Conservation (phyloP, 768 basidiomycete species). For the Lentinula sp. region DNA sequence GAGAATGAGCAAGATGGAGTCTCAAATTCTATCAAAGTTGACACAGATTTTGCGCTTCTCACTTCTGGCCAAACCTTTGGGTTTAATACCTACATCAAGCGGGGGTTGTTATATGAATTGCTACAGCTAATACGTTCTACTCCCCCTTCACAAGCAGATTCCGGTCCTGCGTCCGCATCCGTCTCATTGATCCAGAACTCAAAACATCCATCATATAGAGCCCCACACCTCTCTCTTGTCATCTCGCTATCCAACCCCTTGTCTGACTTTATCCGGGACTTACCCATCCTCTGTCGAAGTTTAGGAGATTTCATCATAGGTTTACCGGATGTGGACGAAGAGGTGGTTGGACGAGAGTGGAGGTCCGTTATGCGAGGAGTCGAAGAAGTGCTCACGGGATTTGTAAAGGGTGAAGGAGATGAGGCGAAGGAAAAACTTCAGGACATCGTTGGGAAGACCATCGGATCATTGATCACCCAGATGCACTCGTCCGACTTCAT, state of each 20-base stretch:
- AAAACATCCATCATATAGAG: constrained; percentile 22
- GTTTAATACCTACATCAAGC: constrained; percentile 47
- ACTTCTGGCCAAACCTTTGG: constrained; percentile 48
- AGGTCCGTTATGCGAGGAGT: constrained; percentile 29
- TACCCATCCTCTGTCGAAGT: constrained; percentile 42
- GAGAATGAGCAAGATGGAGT: not conserved
- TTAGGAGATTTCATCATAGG: constrained; percentile 32
- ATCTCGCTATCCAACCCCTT: constrained; percentile 37
- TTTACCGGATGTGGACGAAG: constrained; percentile 27
- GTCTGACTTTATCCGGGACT: constrained; percentile 34
- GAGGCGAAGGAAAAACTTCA: constrained; percentile 23
- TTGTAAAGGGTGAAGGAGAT: constrained; percentile 23
- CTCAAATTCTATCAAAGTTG: not conserved
- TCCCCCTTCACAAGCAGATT: not conserved
- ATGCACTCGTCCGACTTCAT: constrained; percentile 30
- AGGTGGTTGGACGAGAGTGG: constrained; percentile 30
- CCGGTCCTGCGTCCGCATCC: constrained; percentile 21
- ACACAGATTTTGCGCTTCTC: constrained; percentile 42
- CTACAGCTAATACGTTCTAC: not conserved
- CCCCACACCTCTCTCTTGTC: constrained; percentile 25
- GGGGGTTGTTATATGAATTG: constrained; percentile 56
- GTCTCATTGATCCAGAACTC: constrained; percentile 15
- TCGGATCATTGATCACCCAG: constrained; percentile 29
- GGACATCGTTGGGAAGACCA: constrained; percentile 26
- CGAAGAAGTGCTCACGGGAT: constrained; percentile 43